These are phyloP conservation scores for Ramalina peruviana DNA, from an alignment of 495 filamentous ascomycete species.

Conservation along the genomic window DNA sequence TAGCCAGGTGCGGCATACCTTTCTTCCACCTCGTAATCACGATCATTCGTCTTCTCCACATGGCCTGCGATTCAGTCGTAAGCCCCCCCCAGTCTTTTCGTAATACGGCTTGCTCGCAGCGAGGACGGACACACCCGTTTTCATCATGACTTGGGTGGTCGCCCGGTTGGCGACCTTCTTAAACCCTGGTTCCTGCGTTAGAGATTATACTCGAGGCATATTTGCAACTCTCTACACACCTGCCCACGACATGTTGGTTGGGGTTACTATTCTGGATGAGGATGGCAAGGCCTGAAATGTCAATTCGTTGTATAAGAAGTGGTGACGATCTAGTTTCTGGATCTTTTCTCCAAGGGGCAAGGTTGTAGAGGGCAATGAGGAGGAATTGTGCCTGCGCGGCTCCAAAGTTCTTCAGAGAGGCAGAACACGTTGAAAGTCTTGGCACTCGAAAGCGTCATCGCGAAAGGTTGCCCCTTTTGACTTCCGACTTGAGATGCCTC, in stretches of 20 bases:
- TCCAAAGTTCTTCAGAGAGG: too few species aligned
- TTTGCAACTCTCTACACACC: constrained; percentile 25
- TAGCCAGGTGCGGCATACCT: constrained; percentile 34
- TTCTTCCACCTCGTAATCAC: constrained; percentile 97
- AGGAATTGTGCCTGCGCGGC: too few species aligned
- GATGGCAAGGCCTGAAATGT: background rate
- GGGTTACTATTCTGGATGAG: background rate
- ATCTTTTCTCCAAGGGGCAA: too few species aligned
- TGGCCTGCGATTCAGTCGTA: constrained; percentile 44
- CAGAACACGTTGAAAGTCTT: too few species aligned
- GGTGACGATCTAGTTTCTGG: too few species aligned
- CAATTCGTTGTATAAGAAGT: background rate
- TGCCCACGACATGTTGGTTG: constrained; percentile 48
- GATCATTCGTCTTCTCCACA: constrained; percentile 95
- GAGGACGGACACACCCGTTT: constrained; percentile 50
- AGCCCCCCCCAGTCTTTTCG: constrained; percentile 1
- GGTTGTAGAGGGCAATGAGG: too few species aligned
- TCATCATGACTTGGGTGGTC: constrained; percentile 99
- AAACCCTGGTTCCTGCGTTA: constrained; percentile 47
- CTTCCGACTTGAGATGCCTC: too few species aligned
- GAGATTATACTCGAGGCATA: background rate
- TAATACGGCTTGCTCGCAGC: background rate
- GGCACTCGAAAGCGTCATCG: too few species aligned
- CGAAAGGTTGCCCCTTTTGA: too few species aligned
- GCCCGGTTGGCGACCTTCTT: constrained; percentile 99